Conservation (phyloP, 164 flowering plant species). For the Macadamia integrifolia region DNA sequence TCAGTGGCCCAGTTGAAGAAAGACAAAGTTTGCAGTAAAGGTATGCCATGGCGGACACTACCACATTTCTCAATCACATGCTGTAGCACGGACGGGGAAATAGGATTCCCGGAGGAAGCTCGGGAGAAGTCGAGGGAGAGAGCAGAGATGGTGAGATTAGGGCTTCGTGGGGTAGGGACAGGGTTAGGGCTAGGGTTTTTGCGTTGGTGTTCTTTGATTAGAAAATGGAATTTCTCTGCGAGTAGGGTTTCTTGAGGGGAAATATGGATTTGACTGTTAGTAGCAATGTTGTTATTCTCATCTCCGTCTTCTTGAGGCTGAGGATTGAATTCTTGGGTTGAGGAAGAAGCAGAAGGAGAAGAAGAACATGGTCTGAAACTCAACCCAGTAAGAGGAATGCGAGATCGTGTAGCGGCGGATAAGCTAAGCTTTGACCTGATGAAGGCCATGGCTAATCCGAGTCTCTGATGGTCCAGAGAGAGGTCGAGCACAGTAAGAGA, state of each 20-base stretch:
- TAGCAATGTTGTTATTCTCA: neutral
- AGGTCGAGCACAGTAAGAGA: too few relatives aligned
- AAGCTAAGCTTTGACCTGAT: constrained; percentile 26
- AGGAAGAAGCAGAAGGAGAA: constrained; percentile 34
- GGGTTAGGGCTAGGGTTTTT: constrained; percentile 50
- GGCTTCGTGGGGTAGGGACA: constrained; percentile 26
- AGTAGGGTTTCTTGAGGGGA: constrained; percentile 37
- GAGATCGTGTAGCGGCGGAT: neutral
- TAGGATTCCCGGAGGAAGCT: constrained; percentile 24
- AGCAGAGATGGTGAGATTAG: constrained; percentile 39
- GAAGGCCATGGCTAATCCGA: constrained; percentile 32
- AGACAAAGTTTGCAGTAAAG: constrained; percentile 59
- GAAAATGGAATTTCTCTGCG: constrained; percentile 44
- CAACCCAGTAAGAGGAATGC: constrained; percentile 16
- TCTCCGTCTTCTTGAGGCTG: constrained; percentile 18
- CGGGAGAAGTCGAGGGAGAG: constrained; percentile 47
- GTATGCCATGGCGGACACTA: constrained; percentile 68
- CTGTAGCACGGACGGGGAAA: constrained; percentile 43
- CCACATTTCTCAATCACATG: constrained; percentile 61
- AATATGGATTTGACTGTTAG: neutral
- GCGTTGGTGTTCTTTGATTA: constrained; percentile 73
- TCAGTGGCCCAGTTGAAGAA: constrained; percentile 83
- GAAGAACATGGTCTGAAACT: constrained; percentile 24
- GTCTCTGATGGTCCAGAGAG: neutral
- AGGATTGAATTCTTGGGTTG: constrained; percentile 9